A percentile compares a stretch with the other conserved stretches of the same genome.
phyloP scores from a whole-genome alignment of 2,329 filamentous ascomycete species.

The Thielaviopsis euricoi region DNA sequence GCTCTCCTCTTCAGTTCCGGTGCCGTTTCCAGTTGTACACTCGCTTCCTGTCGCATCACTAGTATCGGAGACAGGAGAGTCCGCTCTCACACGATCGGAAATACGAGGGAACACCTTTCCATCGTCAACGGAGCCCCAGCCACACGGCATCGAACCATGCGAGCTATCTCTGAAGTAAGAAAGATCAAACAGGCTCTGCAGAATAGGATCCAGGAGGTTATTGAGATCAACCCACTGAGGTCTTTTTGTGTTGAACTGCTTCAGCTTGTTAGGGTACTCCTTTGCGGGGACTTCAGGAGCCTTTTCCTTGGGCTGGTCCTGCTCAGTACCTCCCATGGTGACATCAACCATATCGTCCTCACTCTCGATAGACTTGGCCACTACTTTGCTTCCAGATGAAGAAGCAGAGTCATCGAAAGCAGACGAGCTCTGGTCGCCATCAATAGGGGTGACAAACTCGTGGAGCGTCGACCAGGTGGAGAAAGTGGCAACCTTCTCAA shows the following conservation, averaged over 20 bases:
- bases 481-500: conserved; percentile 59
- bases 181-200: conserved; percentile 63
- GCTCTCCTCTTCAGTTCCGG: conserved; percentile 34
- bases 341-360: conserved; percentile 88
- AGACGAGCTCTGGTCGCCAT: neutral
- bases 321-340: conserved; percentile 43
- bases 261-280: conserved; percentile 20
- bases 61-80: conserved; percentile 28
- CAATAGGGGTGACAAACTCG: conserved; percentile 25
- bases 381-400: conserved; percentile 52
- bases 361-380: conserved; percentile 64
- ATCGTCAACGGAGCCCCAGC: conserved; percentile 48
- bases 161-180: conserved; percentile 40
- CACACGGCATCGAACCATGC: conserved; percentile 43
- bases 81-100: conserved; percentile 26
- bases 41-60: conserved; percentile 26
- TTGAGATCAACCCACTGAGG: conserved; percentile 36
- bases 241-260: conserved; percentile 31
- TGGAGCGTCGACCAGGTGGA: conserved; percentile 53
- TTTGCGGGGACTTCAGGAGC: neutral
- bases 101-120: conserved; percentile 39
- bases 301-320: conserved; percentile 15
- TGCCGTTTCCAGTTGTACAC: conserved; percentile 18
- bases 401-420: conserved; percentile 29
- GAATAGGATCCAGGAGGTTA: conserved; percentile 41